A percentile compares a stretch with the other conserved stretches of the same genome.
phyloP scores from a whole-genome alignment of 2,329 filamentous ascomycete genomes.

The Talaromyces pinophilus region DNA sequence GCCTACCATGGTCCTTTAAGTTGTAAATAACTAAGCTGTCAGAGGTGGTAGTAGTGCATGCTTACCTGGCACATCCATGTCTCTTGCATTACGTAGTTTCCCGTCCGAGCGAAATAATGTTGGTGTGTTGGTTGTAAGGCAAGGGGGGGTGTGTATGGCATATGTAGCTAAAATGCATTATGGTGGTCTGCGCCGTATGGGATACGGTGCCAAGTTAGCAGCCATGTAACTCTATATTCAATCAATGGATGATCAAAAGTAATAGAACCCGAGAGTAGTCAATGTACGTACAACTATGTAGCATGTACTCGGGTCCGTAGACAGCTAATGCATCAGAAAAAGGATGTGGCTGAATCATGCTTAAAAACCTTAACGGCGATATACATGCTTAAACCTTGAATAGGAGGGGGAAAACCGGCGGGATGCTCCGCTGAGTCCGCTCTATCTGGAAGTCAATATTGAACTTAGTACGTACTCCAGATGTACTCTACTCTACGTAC shows the following conservation, averaged over 20 bases:
- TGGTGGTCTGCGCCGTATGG: conserved; percentile 7
- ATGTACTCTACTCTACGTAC: neutral
- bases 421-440: neutral
- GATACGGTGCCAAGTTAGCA: neutral
- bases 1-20: neutral
- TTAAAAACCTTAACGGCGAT: conserved; percentile 21
- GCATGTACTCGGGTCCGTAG: neutral
- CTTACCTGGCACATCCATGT: conserved; percentile 9
- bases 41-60: conserved; percentile 4
- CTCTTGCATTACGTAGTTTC: neutral
- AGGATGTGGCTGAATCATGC: conserved; percentile 21
- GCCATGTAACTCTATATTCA: conserved; percentile 1
- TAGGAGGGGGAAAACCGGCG: neutral
- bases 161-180: conserved; percentile 4
- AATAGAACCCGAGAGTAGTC: neutral
- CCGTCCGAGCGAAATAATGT: neutral
- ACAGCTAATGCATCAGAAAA: conserved; percentile 6
- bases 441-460: neutral
- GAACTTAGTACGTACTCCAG: neutral
- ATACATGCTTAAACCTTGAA: conserved; percentile 14
- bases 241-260: neutral
- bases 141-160: neutral
- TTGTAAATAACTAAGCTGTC: too few species aligned
- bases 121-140: neutral
- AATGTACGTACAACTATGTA: neutral